Evolutionary conservation across 1,284 basidiomycete genomes (phyloP).

Genomic region (Salmacisia buchloeana): DNA sequence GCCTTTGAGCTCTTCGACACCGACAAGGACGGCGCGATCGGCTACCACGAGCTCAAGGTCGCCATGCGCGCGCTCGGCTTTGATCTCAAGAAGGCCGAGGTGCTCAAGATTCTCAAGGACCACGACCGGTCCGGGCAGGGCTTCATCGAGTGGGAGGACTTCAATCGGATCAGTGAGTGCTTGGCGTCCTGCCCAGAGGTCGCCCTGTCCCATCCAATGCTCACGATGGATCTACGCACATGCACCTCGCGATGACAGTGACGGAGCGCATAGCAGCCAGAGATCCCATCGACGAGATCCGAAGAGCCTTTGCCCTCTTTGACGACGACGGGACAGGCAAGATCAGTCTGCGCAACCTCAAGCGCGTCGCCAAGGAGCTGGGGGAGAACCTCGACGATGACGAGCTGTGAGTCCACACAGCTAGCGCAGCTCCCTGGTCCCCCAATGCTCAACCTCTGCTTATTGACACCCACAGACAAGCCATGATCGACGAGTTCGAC

Average conservation of each 20-base stretch:
- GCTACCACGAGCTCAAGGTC: constrained; percentile 95
- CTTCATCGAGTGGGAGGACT: constrained; percentile 91
- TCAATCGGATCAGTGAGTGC: constrained; percentile 87
- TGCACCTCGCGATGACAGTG: constrained; percentile 61
- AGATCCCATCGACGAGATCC: constrained; percentile 94
- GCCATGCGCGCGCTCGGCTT: constrained; percentile 97
- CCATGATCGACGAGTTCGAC: constrained; percentile 99
- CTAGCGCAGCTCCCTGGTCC: background rate
- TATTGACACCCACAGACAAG: constrained; percentile 63
- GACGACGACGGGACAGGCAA: constrained; percentile 94
- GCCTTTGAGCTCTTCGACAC: constrained; percentile 99
- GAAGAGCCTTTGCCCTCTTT: constrained; percentile 89
- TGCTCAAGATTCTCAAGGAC: constrained; percentile 86
- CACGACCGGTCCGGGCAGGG: constrained; percentile 82
- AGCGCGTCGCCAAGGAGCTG: constrained; percentile 92
- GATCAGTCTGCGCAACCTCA: constrained; percentile 83
- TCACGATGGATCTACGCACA: background rate
- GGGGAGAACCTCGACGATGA: constrained; percentile 94
- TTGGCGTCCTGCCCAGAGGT: too few relatives aligned
- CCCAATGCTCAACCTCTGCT: background rate
- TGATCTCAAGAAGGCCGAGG: constrained; percentile 96
- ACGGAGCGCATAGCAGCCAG: constrained; percentile 84
- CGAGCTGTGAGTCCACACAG: constrained; percentile 6
- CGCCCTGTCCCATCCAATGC: too few relatives aligned
- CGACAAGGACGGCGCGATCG: constrained; percentile 81